Percentiles rank a stretch among this genome's conserved stretches.
Evolutionary conservation across 192 early-diverging fungal genomes (phyloP).

Genomic region (Coemansia sp.): DNA sequence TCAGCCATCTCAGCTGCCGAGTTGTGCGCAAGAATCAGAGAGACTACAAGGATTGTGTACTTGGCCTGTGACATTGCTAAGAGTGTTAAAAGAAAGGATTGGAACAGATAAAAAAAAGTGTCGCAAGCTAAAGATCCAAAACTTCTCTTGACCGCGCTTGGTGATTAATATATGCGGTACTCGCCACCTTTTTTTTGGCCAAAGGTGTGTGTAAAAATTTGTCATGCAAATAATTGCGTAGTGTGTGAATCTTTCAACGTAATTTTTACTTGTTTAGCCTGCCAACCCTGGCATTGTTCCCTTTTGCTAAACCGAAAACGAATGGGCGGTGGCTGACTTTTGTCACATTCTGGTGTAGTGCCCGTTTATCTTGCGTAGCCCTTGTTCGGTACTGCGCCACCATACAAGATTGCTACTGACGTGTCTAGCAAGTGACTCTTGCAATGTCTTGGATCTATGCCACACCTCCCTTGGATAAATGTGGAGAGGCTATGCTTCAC

Average conservation of each 20-base stretch:
- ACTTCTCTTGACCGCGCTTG: too few species aligned
- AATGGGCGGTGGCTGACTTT: not conserved
- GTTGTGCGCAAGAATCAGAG: not conserved
- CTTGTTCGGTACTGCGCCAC: not conserved
- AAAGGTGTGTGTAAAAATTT: not conserved
- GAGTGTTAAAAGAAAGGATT: not conserved
- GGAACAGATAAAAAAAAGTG: not conserved
- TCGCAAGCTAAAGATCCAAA: not conserved
- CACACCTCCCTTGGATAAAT: not conserved
- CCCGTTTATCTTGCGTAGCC: not conserved
- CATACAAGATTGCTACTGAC: not conserved
- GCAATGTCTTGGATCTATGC: not conserved
- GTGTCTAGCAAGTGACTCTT: not conserved
- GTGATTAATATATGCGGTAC: not conserved
- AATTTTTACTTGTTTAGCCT: not conserved
- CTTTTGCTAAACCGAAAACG: not conserved
- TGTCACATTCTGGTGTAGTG: not conserved
- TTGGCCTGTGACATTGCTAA: not conserved
- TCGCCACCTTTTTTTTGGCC: not conserved
- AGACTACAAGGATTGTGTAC: not conserved
- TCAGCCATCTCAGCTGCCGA: constrained; percentile 13
- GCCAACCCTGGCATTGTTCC: too few species aligned
- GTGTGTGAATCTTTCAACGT: not conserved
- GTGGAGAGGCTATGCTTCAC: not conserved
- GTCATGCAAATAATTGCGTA: not conserved